Evolutionary conservation across 2,329 filamentous ascomycete genomes (phyloP).

Genomic region (Microdochium paspali): DNA sequence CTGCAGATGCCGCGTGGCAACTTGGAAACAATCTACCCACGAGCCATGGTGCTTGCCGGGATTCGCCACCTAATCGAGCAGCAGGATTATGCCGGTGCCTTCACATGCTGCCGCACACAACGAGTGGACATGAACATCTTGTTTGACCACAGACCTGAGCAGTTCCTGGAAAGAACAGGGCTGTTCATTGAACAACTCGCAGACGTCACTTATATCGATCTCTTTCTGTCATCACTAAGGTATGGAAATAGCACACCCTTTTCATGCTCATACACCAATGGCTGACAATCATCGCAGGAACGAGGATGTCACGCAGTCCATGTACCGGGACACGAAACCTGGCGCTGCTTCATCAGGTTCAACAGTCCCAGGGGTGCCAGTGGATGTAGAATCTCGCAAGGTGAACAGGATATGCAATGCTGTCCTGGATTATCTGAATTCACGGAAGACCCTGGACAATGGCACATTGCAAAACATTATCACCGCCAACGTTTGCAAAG

Average conservation of each 20-base stretch:
- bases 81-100: conserved; percentile 76
- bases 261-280: too few species aligned
- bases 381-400: conserved; percentile 38
- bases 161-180: conserved; percentile 69
- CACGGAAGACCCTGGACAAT: conserved; percentile 48
- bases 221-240: conserved; percentile 82
- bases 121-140: conserved; percentile 97
- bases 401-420: conserved; percentile 85
- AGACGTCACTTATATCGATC: conserved; percentile 73
- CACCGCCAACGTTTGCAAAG: conserved; percentile 90
- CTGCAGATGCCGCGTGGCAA: conserved; percentile 96
- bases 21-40: conserved; percentile 86
- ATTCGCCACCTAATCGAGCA: conserved; percentile 73
- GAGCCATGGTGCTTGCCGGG: conserved; percentile 84
- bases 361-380: conserved; percentile 3
- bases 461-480: conserved; percentile 72
- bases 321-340: conserved; percentile 81
- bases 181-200: conserved; percentile 79
- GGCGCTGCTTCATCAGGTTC: conserved; percentile 7
- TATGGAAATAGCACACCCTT: too few species aligned
- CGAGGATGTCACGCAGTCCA: conserved; percentile 86
- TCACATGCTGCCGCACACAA: conserved; percentile 80
- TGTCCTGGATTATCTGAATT: conserved; percentile 59
- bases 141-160: conserved; percentile 81
- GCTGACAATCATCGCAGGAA: too few species aligned